These are phyloP conservation scores for Waltergamsia citrina DNA, from an alignment of 2,329 filamentous ascomycete species.

Conservation along the genomic window DNA sequence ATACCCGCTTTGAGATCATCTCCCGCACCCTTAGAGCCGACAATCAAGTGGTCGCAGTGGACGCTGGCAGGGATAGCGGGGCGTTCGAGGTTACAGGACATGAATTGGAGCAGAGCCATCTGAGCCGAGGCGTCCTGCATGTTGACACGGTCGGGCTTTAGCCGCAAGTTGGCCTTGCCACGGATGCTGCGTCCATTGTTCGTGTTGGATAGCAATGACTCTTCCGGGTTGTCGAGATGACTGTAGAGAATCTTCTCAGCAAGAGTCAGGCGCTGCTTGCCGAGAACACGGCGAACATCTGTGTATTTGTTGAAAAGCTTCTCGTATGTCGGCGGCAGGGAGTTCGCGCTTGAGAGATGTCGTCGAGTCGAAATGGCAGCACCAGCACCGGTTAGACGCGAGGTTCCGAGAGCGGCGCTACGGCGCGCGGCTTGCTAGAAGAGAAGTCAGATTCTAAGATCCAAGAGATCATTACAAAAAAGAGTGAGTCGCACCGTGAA, in stretches of 20 bases:
- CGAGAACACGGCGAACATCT: constrained; percentile 66
- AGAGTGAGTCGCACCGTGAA: constrained; percentile 27
- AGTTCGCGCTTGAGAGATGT: constrained; percentile 27
- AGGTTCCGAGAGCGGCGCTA: constrained; percentile 20
- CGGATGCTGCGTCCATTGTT: constrained; percentile 77
- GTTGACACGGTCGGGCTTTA: constrained; percentile 93
- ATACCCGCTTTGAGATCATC: constrained; percentile 79
- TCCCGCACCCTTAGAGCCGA: constrained; percentile 83
- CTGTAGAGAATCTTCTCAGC: constrained; percentile 98
- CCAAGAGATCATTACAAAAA: neutral
- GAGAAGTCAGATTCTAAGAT: neutral
- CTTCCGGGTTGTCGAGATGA: constrained; percentile 82
- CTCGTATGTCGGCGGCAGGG: constrained; percentile 63
- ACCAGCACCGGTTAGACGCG: constrained; percentile 14
- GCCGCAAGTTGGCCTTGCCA: constrained; percentile 84
- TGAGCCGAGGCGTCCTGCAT: constrained; percentile 99
- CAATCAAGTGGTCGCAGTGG: constrained; percentile 98
- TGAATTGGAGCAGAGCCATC: constrained; percentile 98
- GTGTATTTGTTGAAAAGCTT: constrained; percentile 71
- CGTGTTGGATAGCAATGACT: constrained; percentile 74
- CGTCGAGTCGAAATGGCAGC: constrained; percentile 19
- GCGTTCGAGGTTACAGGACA: constrained; percentile 83
- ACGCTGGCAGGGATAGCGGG: constrained; percentile 95
- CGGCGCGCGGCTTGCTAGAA: constrained; percentile 26
- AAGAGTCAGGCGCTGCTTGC: constrained; percentile 62